Evolutionary conservation across 495 filamentous ascomycete species (phyloP).

Genomic region (Aspergillus baeticus): DNA sequence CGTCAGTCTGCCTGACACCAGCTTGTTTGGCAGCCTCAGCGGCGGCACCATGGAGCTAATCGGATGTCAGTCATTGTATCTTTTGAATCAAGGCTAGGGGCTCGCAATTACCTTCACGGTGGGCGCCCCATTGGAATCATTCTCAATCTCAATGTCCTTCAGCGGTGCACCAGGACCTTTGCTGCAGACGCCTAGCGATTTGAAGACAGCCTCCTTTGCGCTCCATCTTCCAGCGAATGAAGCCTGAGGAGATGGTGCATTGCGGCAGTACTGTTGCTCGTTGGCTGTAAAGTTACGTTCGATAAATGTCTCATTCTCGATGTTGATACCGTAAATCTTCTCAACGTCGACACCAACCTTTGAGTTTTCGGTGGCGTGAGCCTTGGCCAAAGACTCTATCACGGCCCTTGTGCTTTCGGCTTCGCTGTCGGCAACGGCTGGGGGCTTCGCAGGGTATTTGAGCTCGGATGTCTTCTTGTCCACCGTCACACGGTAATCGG

Average conservation of each 20-base stretch:
- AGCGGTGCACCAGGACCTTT: conserved; percentile 85
- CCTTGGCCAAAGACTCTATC: conserved; percentile 75
- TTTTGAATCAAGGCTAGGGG: not conserved
- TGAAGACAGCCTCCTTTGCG: conserved; percentile 98
- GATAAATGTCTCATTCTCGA: conserved; percentile 90
- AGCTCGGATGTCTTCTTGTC: conserved; percentile 82
- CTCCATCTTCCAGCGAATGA: conserved; percentile 93
- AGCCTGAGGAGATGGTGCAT: conserved; percentile 72
- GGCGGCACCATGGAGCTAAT: conserved; percentile 77
- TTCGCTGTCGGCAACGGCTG: conserved; percentile 55
- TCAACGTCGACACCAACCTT: conserved; percentile 94
- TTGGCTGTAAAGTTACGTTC: conserved; percentile 87
- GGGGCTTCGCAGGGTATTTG: conserved; percentile 64
- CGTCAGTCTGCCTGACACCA: conserved; percentile 80
- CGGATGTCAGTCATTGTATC: conserved; percentile 37
- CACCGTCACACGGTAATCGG: conserved; percentile 78
- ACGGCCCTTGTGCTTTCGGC: conserved; percentile 67
- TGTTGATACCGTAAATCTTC: conserved; percentile 77
- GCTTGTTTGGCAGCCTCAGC: conserved; percentile 75
- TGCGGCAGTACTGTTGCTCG: conserved; percentile 83
- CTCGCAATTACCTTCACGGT: conserved; percentile 65
- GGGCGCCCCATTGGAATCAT: conserved; percentile 77
- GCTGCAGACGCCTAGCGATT: conserved; percentile 84
- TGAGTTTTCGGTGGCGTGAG: conserved; percentile 67
- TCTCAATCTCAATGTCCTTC: conserved; percentile 91